Percentiles rank a stretch among this genome's conserved stretches.
Conservation (phyloP, 805 yeast species). For the Maudiozyma bulderi region DNA sequence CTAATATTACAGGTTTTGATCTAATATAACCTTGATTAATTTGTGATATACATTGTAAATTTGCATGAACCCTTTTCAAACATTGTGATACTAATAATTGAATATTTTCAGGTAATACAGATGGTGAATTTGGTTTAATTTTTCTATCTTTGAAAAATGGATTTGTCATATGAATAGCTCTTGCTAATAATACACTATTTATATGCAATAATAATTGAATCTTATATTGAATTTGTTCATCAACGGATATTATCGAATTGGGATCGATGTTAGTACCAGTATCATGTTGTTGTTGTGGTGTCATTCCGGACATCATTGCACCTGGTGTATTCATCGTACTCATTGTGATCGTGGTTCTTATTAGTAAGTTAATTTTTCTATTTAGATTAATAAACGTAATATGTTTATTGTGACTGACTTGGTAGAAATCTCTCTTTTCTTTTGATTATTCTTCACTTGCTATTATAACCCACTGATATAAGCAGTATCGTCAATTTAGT, state of each 20-base stretch:
- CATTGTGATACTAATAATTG: slow-evolving; percentile 23
- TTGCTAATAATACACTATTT: slow-evolving; percentile 23
- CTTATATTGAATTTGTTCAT: slow-evolving; percentile 26
- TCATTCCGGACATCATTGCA: neutral
- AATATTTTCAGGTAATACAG: slow-evolving; percentile 16
- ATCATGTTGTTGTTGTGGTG: neutral
- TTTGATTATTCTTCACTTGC: too few relatives aligned
- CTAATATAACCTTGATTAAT: slow-evolving; percentile 23
- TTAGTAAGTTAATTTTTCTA: too few relatives aligned
- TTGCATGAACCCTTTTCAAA: slow-evolving; percentile 28
- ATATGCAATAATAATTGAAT: slow-evolving; percentile 29
- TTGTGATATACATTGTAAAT: slow-evolving; percentile 29
- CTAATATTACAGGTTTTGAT: slow-evolving; percentile 23
- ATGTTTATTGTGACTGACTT: too few relatives aligned
- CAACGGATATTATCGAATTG: slow-evolving; percentile 8
- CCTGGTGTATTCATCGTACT: neutral
- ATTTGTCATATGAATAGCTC: slow-evolving; percentile 22
- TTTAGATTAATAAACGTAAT: too few relatives aligned
- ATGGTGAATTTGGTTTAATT: slow-evolving; percentile 4
- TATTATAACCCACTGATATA: too few relatives aligned
- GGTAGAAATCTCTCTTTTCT: too few relatives aligned
- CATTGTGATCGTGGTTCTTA: neutral
- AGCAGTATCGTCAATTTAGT: too few relatives aligned
- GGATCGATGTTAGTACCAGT: slow-evolving; percentile 3
- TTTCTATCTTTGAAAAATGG: neutral